Base-by-base conservation (phyloP, 2,329 filamentous ascomycete species). In the Stachybotrys echinatus region DNA sequence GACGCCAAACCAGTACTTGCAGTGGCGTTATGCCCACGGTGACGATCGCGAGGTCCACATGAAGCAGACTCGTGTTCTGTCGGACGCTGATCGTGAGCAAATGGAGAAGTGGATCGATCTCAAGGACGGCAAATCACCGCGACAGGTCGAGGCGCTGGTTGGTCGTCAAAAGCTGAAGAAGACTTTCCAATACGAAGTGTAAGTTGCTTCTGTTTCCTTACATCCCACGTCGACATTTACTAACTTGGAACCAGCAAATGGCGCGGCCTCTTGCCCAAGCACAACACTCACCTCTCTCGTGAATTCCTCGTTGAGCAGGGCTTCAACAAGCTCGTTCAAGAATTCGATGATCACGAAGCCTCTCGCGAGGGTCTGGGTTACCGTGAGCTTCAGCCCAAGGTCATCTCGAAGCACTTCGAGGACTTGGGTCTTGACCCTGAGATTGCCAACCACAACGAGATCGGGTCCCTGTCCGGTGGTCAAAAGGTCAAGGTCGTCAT, bases 401-500 rank as follows among this genome's bases (percentile, higher is more conserved):
- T 95, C 64, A 97, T 99, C 71, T 88, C 89, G 52, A 95, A 97
- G 81, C 94, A 99, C 74, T 99, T 99, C 63, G 92, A 97, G 62
- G 94, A 99, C 63, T 81, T 97, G 34, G 94, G 94, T 52, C 82
- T 99, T 47, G 94, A 97, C 67, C 92, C 92, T 0, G 94, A 99
- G 64, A 97, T 99, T 64, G 94, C 94, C 63, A 96, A 96, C 74
- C 94, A 99, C 82, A 97, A 96, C 70, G 88, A 96, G 72, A 99
- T 99, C 61, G 90, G 89, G 55, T 94, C 92, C 62, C 80, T 99
- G 12, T 96, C 92, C 10, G 94, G 94, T 72, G 94, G 94, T 14
- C 94, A 99, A 68, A 97, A 97, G 73, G 94, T 99, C 74, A 99
- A 99, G 81, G 94, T 99, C 45, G 94, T 99, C 55, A 84, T 99